Base-by-base conservation (phyloP, 2,329 filamentous ascomycete species). In the Xylaria sp. region DNA sequence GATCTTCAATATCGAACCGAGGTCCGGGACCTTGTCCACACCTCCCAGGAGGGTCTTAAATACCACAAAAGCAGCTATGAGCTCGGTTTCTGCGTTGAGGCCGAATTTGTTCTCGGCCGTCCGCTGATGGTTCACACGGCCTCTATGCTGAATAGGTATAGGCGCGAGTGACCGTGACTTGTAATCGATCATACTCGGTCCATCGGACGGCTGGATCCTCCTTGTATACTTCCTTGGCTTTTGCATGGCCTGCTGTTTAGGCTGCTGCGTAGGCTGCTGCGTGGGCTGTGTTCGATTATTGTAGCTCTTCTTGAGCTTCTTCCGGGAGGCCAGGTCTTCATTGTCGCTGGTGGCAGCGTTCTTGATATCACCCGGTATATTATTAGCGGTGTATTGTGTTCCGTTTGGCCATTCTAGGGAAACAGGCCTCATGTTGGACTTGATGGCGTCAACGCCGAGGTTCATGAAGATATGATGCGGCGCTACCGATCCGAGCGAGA, bases 11-110 rank as follows among this genome's bases (percentile, higher is more conserved):
- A 87, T 71, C 39, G 87, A 63, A 8, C 84, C 84, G 79, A 84
- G 87, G 61, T 88, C 85, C 19, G 86, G 74, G 1, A 76, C 72
- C 60, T 81, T 78, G 57, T 84, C 81, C 9, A 84, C 74, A 6
- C 86, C 86, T 8, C 86, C 86, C 6, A 86, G 71, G 7, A 88
- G 70, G 7, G 80, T 80, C 17, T 80, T 78, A 37, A 87, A 74
- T 13, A 81, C 78, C 46, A 87, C 72, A 52, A 87, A 83, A 2
- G 83, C 80, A 17, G 82, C 78, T 47, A 87, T 72, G 22, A 85
- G 71, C 41, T 79, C 74, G 34, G 72, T 73, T 52, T 78, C 76
- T 62, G 75, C 73, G 44, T 76, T 72, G 2, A 73, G 62, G 1
- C 73, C 69, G 43, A 73, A 66, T 18, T 63, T 63, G 2, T 70